Evolutionary conservation across 768 basidiomycete genomes (phyloP).

Genomic region (Lentinula guzmanii): DNA sequence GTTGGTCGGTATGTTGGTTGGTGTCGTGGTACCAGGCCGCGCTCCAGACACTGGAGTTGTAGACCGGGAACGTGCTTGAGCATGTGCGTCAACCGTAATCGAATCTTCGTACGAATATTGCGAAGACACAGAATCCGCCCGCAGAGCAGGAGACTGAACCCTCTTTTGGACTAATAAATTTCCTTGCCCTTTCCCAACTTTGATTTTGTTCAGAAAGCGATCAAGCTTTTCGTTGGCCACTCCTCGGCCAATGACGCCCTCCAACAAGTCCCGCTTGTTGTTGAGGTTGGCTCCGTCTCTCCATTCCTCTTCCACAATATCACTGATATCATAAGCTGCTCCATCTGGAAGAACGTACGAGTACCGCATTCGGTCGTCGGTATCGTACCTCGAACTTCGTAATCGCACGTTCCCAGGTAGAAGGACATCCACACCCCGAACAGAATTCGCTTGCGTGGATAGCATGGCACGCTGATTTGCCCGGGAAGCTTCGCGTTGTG

Average conservation of each 20-base stretch:
- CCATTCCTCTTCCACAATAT: slow-evolving; percentile 89
- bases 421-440: slow-evolving; percentile 84
- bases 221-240: slow-evolving; percentile 68
- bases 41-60: slow-evolving; percentile 12
- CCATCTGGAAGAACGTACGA: slow-evolving; percentile 91
- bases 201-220: slow-evolving; percentile 71
- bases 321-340: slow-evolving; percentile 88
- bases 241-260: slow-evolving; percentile 53
- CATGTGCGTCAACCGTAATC: slow-evolving; percentile 13
- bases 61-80: slow-evolving; percentile 5
- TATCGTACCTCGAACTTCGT: slow-evolving; percentile 73
- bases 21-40: slow-evolving; percentile 10
- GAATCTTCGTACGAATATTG: slow-evolving; percentile 46
- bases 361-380: slow-evolving; percentile 76
- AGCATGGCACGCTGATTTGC: slow-evolving; percentile 80
- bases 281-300: slow-evolving; percentile 27
- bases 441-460: slow-evolving; percentile 76
- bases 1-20: slow-evolving; percentile 4
- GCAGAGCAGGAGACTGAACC: slow-evolving; percentile 19
- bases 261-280: slow-evolving; percentile 53
- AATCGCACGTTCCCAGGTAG: slow-evolving; percentile 82
- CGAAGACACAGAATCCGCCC: slow-evolving; percentile 31
- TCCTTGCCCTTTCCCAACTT: slow-evolving; percentile 47
- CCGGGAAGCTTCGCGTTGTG: slow-evolving; percentile 80
- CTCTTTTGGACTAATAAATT: neutral